These are phyloP conservation scores for Myxozyma geophila DNA, from an alignment of 805 yeast genomes.

Conservation along the genomic window DNA sequence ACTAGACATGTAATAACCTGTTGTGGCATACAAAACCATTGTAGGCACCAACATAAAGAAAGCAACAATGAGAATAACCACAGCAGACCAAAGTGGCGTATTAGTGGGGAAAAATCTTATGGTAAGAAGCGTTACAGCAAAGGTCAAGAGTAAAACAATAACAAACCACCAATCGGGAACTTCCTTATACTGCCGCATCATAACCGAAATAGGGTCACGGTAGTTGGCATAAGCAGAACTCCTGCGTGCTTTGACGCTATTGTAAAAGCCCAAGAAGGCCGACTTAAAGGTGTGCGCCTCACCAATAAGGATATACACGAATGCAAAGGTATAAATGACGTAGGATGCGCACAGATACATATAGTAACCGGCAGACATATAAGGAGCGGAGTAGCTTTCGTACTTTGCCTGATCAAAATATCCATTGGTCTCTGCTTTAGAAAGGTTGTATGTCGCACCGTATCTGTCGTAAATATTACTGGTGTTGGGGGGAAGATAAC, in stretches of 20 bases:
- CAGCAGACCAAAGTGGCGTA: conserved; percentile 65
- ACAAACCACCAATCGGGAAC: conserved; percentile 79
- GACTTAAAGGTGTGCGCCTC: conserved; percentile 42
- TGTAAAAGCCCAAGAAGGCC: conserved; percentile 16
- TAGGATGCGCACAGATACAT: conserved; percentile 59
- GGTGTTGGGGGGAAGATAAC: conserved; percentile 52
- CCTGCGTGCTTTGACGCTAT: conserved; percentile 14
- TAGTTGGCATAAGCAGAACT: conserved; percentile 9
- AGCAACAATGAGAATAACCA: conserved; percentile 60
- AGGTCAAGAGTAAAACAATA: conserved; percentile 52
- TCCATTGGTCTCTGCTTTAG: conserved; percentile 50
- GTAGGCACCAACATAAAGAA: conserved; percentile 62
- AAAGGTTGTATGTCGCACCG: conserved; percentile 51
- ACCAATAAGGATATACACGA: conserved; percentile 52
- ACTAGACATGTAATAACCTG: conserved; percentile 63
- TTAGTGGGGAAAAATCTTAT: conserved; percentile 51
- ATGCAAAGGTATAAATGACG: conserved; percentile 58
- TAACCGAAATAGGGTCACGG: conserved; percentile 50
- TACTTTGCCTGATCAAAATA: conserved; percentile 55
- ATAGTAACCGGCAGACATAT: conserved; percentile 56
- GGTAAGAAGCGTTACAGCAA: conserved; percentile 40
- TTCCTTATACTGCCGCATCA: conserved; percentile 62
- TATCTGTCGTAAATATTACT: conserved; percentile 47
- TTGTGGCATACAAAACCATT: conserved; percentile 63
- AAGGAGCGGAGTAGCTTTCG: conserved; percentile 64